phyloP scores from a whole-genome alignment of 371 early-diverging fungal genomes.

The Homolaphlyctis polyrhiza region DNA sequence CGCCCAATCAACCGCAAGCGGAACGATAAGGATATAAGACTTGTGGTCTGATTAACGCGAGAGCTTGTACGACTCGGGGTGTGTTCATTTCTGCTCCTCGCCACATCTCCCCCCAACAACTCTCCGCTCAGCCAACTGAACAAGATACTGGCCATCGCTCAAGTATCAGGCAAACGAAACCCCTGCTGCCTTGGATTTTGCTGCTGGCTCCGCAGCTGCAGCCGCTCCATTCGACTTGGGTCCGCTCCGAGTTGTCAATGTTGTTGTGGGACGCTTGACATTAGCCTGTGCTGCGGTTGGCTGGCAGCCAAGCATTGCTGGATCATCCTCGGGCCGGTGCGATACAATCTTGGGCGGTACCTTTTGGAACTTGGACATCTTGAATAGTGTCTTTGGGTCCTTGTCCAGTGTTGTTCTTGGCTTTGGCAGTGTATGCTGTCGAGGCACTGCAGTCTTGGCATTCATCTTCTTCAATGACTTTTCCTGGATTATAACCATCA shows the following conservation, averaged over 20 bases:
- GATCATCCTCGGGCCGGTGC: conserved; percentile 15
- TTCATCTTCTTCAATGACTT: conserved; percentile 10
- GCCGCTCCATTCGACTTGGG: not conserved
- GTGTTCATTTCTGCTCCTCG: too few relatives aligned
- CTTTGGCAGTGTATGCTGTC: conserved; percentile 15
- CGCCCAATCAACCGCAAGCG: too few relatives aligned
- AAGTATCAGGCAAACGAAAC: too few relatives aligned
- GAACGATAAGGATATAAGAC: too few relatives aligned
- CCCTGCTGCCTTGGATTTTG: not conserved
- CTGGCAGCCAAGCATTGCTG: conserved; percentile 17
- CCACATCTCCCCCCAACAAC: too few relatives aligned
- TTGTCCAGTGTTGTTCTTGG: conserved; percentile 21
- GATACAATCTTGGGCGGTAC: conserved; percentile 30
- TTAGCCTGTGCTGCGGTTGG: too few relatives aligned
- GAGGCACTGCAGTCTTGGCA: conserved; percentile 14
- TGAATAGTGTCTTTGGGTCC: conserved; percentile 41
- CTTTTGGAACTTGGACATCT: conserved; percentile 41
- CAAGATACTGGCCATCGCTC: too few relatives aligned
- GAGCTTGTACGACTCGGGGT: too few relatives aligned
- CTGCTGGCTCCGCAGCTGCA: not conserved
- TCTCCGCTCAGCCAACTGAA: too few relatives aligned
- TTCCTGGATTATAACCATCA: not conserved
- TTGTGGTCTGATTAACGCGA: too few relatives aligned
- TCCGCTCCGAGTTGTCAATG: too few relatives aligned
- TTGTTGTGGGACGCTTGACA: too few relatives aligned